Base-by-base conservation (phyloP, 2,329 filamentous ascomycete species). In the Alternaria brassicae region DNA sequence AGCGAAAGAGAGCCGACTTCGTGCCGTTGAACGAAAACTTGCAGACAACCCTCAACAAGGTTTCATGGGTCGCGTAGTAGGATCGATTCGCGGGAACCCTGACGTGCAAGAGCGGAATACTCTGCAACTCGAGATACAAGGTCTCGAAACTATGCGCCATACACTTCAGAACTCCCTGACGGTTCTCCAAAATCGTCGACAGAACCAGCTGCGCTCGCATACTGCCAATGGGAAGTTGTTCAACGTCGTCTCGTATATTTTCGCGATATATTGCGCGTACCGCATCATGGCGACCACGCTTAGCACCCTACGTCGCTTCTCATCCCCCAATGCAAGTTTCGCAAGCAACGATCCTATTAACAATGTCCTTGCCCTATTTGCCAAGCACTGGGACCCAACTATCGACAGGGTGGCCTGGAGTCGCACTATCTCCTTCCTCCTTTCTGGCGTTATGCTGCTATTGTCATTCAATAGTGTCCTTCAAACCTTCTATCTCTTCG, bases 351-450 rank as follows among this genome's bases (percentile, higher is more conserved):
- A 96, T 73, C 92, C 92, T 0, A 91, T 96, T 74, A 96, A 91
- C 79, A 90, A 92, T 64, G 84, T 94, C 61, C 85, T 96, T 8
- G 91, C 91, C 5, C 83, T 96, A 12, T 80, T 96, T 17, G 91
- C 91, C 4, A 89, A 90, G 56, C 91, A 96, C 79, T 93, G 91
- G 86, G 91, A 96, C 72, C 91, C 91, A 3, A 87, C 89, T 60
- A 85, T 96, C 25, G 91, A 96, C 78, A 91, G 92, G 71, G 85
- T 88, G 10, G 90, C 91, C 9, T 96, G 92, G 91, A 89, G 91
- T 21, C 89, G 91, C 28, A 91, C 92, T 72, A 93, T 96, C 65
- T 92, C 90, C 59, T 96, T 96, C 77, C 81, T 92, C 21, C 84
- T 96, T 4, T 92, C 89, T 7, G 92, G 92, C 17, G 87, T 93